Evolutionary conservation across 129 eudicot genomes (phyloP), one percentile per base, ranked within the genome.

Genomic region (Cynara cardunculus): DNA sequence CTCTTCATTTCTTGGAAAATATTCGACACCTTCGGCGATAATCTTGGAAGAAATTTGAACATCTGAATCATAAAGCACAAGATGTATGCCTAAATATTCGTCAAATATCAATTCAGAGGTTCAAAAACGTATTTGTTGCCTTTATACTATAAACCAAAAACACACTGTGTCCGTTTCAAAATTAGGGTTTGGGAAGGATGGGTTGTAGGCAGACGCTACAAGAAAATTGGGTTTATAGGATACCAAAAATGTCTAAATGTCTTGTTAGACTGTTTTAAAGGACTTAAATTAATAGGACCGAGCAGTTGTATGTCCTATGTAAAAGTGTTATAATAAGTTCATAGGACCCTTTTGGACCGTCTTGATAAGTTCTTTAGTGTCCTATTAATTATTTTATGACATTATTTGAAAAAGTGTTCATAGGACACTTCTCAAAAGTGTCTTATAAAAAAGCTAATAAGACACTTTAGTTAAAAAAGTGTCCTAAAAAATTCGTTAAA

Each of bases 1-100:
- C 99, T 91, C 90, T 72, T 87, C 95, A 92, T 96, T 83, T 92
- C 97, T 66, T 75, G 85, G 89, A 96, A 81, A 77, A 92, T 90
- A 72, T 85, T 96, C 3, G 92, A 28, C 84, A 96, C 99, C 82
- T 79, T 89, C 7, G 97, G 94, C 22, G 99, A 96, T 73, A 96
- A 84, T 81, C 93, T 84, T 70, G 99, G 99, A 70, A 96, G 97
- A 84, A 68, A 92, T 76, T 91, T 96, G 78, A 92, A 92, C 85
- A 96, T 26, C 99, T 96, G 65, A 85, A 80, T 62, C 80, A 90
- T 10, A 31, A 27, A 83, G 79, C 81, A 82, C 41, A 61, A 83
- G 7, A 85, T 34, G 35, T 71, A 66, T 4, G 7, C 5, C 32
- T 64, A n/a, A 62, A 41, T 41, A 73, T 59, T 71, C n/a, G 73